Conservation (phyloP, 2,329 filamentous ascomycete species). For the Tolypocladium tundrense region DNA sequence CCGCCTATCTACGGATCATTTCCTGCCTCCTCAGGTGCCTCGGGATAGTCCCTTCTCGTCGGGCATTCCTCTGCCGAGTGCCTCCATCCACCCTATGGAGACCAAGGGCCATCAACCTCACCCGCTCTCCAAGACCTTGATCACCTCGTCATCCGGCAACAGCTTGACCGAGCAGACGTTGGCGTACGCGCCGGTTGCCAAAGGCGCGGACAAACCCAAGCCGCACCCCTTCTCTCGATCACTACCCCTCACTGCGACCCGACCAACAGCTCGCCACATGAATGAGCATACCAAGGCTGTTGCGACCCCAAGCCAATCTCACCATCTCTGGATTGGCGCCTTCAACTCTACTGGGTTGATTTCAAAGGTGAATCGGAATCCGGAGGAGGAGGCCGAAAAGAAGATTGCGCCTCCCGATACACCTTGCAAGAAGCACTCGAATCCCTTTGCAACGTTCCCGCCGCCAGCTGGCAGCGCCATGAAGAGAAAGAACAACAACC, state of each 20-base stretch:
- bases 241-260: slow-evolving; percentile 26
- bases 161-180: slow-evolving; percentile 62
- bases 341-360: slow-evolving; percentile 93
- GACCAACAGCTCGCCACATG: slow-evolving; percentile 18
- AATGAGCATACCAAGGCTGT: slow-evolving; percentile 19
- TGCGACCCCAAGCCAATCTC: slow-evolving; percentile 34
- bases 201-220: slow-evolving; percentile 15
- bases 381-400: slow-evolving; percentile 53
- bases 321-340: slow-evolving; percentile 65
- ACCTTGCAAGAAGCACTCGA: slow-evolving; percentile 79
- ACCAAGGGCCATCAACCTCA: slow-evolving; percentile 51
- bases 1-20: slow-evolving; percentile 71
- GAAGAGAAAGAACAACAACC: slow-evolving; percentile 50
- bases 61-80: slow-evolving; percentile 39
- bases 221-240: slow-evolving; percentile 27
- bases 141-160: slow-evolving; percentile 75
- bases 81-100: slow-evolving; percentile 41
- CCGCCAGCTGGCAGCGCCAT: slow-evolving; percentile 48
- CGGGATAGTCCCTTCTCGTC: slow-evolving; percentile 56
- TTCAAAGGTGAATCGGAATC: slow-evolving; percentile 83
- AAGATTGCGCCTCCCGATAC: slow-evolving; percentile 80
- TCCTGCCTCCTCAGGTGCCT: slow-evolving; percentile 50
- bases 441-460: slow-evolving; percentile 58
- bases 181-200: slow-evolving; percentile 16
- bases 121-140: slow-evolving; percentile 77